Evolutionary conservation across 2,329 filamentous ascomycete genomes (phyloP).

Genomic region (Calonectria leucothoes): DNA sequence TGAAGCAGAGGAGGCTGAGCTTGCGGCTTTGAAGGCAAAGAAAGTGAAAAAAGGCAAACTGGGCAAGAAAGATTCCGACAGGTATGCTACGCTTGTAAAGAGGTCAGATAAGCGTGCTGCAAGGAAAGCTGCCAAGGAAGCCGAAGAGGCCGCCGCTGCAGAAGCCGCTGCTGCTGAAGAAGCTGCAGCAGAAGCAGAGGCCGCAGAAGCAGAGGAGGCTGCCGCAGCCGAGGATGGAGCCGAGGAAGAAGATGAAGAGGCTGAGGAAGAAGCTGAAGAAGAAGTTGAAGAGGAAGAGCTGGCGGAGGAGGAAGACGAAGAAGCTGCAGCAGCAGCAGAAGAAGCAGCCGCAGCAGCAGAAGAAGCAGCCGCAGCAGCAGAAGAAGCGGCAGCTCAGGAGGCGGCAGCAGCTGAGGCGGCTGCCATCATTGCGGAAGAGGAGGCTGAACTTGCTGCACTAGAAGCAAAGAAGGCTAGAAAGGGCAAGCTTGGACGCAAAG

Average conservation of each 20-base stretch:
- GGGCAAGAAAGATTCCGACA: conserved; percentile 38
- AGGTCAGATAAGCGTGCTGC: conserved; percentile 31
- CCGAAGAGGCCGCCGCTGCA: conserved; percentile 21
- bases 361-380: conserved; percentile 31
- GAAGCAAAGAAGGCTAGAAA: conserved; percentile 51
- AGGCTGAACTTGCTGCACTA: conserved; percentile 53
- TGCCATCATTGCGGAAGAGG: conserved; percentile 45
- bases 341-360: conserved; percentile 46
- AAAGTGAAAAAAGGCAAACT: conserved; percentile 49
- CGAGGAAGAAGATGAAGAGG: conserved; percentile 46
- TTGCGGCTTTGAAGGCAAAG: conserved; percentile 51
- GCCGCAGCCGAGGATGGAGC: conserved; percentile 30
- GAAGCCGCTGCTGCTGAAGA: conserved; percentile 43
- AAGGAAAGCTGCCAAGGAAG: conserved; percentile 19
- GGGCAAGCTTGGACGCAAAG: conserved; percentile 29
- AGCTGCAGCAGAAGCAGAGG: conserved; percentile 30
- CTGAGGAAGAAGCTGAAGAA: conserved; percentile 31
- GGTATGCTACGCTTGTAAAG: conserved; percentile 26
- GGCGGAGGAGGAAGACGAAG: conserved; percentile 29
- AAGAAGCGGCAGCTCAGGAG: conserved; percentile 28
- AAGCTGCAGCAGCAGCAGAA: conserved; percentile 14
- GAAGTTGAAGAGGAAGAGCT: conserved; percentile 31
- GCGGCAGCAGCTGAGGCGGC: conserved; percentile 23
- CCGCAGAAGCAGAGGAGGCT: conserved; percentile 21
- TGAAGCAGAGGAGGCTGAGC: conserved; percentile 55